Conservation (phyloP, 169 alveolate genomes). For the Eimeria falciformis region DNA sequence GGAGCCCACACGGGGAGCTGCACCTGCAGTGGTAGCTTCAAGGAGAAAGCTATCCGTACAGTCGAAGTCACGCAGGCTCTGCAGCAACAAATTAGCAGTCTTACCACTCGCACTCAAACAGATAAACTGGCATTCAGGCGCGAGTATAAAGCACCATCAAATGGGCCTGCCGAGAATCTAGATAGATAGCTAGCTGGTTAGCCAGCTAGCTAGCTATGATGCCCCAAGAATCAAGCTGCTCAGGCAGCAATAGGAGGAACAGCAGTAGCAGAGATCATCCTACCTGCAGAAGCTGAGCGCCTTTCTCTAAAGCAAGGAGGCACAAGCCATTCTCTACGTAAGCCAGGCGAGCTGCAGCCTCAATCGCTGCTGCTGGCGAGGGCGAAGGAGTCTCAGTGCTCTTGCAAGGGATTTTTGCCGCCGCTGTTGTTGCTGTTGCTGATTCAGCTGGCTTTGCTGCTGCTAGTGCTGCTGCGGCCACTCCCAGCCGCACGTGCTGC, state of each 20-base stretch:
- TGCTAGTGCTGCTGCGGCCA: not conserved
- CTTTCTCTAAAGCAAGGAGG: conserved; percentile 46
- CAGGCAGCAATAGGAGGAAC: not conserved
- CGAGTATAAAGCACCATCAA: no score
- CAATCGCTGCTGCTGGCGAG: conserved; percentile 4
- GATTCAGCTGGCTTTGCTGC: not conserved
- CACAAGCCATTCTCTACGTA: conserved; percentile 58
- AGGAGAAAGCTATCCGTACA: conserved; percentile 62
- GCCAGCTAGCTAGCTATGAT: not conserved
- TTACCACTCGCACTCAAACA: not conserved
- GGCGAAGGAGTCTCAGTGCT: not conserved
- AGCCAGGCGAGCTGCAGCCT: conserved; percentile 17
- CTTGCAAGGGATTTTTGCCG: not conserved
- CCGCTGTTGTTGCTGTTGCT: not conserved
- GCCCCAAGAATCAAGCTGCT: not conserved
- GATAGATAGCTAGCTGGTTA: not conserved
- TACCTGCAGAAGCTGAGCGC: conserved; percentile 61
- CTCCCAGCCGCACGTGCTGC: conserved; percentile 62
- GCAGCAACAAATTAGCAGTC: conserved; percentile 31
- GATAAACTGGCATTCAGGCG: no score
- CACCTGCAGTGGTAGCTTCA: conserved; percentile 48
- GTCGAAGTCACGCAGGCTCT: conserved; percentile 65
- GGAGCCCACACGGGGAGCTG: conserved; percentile 29
- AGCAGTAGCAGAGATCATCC: conserved; percentile 1
- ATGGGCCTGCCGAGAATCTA: no score